phyloP scores from a whole-genome alignment of 495 filamentous ascomycete genomes.

The Hypoxylon lienhwacheense region DNA sequence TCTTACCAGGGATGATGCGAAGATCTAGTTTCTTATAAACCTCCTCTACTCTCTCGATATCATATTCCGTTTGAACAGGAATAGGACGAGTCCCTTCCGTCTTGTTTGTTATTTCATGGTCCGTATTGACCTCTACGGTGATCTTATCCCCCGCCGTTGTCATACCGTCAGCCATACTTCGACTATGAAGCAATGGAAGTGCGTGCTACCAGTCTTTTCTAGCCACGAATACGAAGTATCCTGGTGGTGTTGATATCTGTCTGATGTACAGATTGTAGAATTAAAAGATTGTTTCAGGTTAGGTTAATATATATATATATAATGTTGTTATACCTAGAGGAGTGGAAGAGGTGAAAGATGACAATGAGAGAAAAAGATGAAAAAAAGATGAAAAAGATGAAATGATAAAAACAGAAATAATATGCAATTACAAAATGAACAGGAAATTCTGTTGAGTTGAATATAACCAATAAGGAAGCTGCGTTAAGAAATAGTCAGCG shows the following conservation, averaged over 20 bases:
- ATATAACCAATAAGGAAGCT: slow-evolving; percentile 15
- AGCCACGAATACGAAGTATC: slow-evolving; percentile 10
- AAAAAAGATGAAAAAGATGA: slow-evolving; percentile 1
- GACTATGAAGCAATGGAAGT: slow-evolving; percentile 56
- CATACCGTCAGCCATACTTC: slow-evolving; percentile 47
- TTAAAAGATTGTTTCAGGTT: too few relatives aligned
- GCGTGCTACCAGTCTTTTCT: slow-evolving; percentile 52
- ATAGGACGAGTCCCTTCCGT: slow-evolving; percentile 17
- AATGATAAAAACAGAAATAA: neutral
- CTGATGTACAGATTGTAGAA: too few relatives aligned
- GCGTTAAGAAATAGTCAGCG: slow-evolving; percentile 2
- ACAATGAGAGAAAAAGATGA: neutral
- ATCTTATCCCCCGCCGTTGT: slow-evolving; percentile 36
- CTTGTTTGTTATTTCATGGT: slow-evolving; percentile 19
- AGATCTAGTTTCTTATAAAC: slow-evolving; percentile 80
- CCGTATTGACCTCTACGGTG: slow-evolving; percentile 21
- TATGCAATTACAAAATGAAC: neutral
- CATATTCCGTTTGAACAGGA: slow-evolving; percentile 43
- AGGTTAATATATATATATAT: too few relatives aligned
- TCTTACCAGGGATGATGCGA: slow-evolving; percentile 73
- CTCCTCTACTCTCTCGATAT: slow-evolving; percentile 59
- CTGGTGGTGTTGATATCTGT: too few relatives aligned
- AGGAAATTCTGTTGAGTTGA: slow-evolving; percentile 9
- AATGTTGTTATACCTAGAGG: neutral
- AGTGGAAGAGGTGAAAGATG: neutral